Conservation (phyloP, 257 asterid species). For the Lavandula angustifolia region DNA sequence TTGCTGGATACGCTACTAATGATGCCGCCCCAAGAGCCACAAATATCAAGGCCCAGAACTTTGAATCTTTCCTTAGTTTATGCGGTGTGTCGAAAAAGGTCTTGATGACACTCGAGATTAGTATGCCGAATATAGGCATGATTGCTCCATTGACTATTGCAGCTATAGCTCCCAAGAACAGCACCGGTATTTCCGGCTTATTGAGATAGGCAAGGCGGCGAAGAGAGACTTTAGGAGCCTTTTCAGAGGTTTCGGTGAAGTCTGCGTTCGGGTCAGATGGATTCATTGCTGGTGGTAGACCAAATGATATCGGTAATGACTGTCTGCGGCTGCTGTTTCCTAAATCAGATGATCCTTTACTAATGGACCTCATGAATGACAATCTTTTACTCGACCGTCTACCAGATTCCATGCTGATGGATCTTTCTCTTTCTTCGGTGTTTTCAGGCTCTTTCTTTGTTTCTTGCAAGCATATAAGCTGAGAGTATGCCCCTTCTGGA, state of each 20-base stretch:
- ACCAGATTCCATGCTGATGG: conserved; percentile 46
- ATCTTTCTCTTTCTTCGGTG: conserved; percentile 43
- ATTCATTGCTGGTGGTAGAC: conserved; percentile 43
- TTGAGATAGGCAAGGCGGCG: conserved; percentile 59
- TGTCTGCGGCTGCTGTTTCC: conserved; percentile 65
- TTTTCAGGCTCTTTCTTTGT: conserved; percentile 34
- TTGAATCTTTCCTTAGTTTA: conserved; percentile 49
- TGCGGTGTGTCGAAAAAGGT: conserved; percentile 53
- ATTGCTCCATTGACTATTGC: conserved; percentile 60
- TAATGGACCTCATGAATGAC: conserved; percentile 58
- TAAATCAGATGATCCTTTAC: conserved; percentile 65
- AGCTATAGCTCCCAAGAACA: conserved; percentile 46
- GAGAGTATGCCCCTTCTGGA: conserved; percentile 61
- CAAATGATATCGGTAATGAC: conserved; percentile 52
- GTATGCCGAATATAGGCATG: conserved; percentile 55
- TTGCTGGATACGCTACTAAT: conserved; percentile 48
- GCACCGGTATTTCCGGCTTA: conserved; percentile 59
- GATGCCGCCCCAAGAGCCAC: conserved; percentile 46
- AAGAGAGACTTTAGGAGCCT: conserved; percentile 43
- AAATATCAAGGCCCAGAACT: conserved; percentile 60
- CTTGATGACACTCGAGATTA: conserved; percentile 52
- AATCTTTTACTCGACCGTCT: conserved; percentile 57
- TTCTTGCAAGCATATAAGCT: conserved; percentile 61
- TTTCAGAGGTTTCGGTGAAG: conserved; percentile 31
- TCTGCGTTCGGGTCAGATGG: conserved; percentile 30